Base-by-base conservation (phyloP, 2,329 filamentous ascomycete genomes). In the Pseudocercospora crystallina region DNA sequence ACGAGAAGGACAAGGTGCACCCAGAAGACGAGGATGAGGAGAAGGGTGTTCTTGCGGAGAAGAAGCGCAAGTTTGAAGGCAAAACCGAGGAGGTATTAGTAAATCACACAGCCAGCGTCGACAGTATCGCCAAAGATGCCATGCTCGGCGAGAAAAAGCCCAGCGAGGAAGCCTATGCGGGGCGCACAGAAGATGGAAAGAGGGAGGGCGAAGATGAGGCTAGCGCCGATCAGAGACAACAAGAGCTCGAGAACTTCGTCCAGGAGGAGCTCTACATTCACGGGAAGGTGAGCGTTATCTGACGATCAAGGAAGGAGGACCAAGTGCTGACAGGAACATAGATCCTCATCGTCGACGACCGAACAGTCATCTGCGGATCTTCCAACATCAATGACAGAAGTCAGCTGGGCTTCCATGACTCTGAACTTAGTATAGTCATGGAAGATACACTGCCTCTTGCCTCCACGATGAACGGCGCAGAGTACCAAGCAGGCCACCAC, bases 191-290 rank as follows among this genome's bases (percentile, higher is more conserved):
- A 32, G 58, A 57, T 32, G 54, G 55, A 12, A 50, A 53, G 37
- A 51, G 43, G 30, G 51, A 52, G 2, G 60, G 59, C 10, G 54
- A 59, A 3, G 54, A 53, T n/a, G 58, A 61, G 31, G 52, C 65
- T 14, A 53, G 60, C 32, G 57, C 62, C 13, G 76, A 78, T 0
- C 73, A 86, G 3, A 74, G 83, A 0, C 81, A 92, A 60, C 81
- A 82, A 1, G 94, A 97, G 69, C 86, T 90, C 50, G 80, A 86
- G 47, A 89, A 95, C 66, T 95, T 94, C 76, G 86, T 97, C 52
- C 92, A 96, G 67, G 94, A 99, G 68, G 92, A 99, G 70, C 80
- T 97, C 2, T 99, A 99, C 68, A 86, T 97, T 41, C 94, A 99
- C 69, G 87, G 84, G 26, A 99, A 97, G 73, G 79, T 96, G 41